phyloP scores from a whole-genome alignment of 2,329 filamentous ascomycete genomes.

The Fusarium succisae region DNA sequence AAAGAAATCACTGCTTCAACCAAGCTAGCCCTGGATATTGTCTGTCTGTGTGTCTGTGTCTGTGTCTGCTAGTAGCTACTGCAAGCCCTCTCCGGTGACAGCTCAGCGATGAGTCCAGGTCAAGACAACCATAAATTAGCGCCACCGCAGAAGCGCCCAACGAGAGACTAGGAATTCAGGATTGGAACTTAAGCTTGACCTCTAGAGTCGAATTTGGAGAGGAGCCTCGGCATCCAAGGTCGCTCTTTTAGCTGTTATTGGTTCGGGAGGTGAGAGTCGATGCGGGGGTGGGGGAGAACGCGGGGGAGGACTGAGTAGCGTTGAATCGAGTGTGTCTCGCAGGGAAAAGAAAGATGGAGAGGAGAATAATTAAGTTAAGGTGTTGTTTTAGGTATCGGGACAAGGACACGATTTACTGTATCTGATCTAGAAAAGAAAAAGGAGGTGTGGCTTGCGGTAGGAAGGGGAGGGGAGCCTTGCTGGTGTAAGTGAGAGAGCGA shows the following conservation, averaged over 20 bases:
- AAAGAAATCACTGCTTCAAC: constrained; percentile 1
- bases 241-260: constrained; percentile 20
- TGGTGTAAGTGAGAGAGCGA: constrained; percentile 18
- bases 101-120: constrained; percentile 15
- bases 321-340: constrained; percentile 7
- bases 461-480: not conserved
- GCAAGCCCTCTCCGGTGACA: constrained; percentile 1
- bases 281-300: constrained; percentile 30
- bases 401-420: not conserved
- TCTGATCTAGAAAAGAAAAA: not conserved
- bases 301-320: constrained; percentile 16
- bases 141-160: constrained; percentile 4
- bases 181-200: not conserved
- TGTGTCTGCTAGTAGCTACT: not conserved
- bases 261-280: constrained; percentile 11
- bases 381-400: not conserved
- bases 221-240: constrained; percentile 34
- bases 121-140: constrained; percentile 36
- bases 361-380: constrained; percentile 1
- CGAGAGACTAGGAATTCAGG: not conserved
- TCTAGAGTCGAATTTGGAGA: not conserved
- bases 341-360: not conserved
- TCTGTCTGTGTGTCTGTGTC: not conserved
- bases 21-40: not conserved
- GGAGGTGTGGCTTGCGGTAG: constrained; percentile 4